Evolutionary conservation across 768 basidiomycete genomes (phyloP), one percentile per base, ranked within the genome.

Genomic region (Suillus subluteus): DNA sequence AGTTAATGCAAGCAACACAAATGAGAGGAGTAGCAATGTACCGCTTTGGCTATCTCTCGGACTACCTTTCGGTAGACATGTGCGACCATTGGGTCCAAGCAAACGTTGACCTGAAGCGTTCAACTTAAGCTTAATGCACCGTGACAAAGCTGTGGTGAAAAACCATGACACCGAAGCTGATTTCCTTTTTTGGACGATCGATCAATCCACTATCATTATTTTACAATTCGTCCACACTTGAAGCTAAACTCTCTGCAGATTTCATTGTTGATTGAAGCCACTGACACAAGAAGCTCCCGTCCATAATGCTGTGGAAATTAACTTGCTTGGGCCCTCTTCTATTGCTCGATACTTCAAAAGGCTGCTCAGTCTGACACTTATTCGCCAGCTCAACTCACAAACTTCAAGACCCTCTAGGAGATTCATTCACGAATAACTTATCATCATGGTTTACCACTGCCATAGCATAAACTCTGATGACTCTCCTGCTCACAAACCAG

Each of bases 41-140:
- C 74, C 69, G 70, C 72, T 72, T 65, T 78, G 30, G 73, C 70
- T 18, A 78, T 61, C 63, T 80, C 76, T 62, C 74, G 71, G n/a
- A 66, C 70, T 35, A 78, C 73, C 21, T 64, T 70, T 54, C 77
- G 77, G 68, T 78, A 79, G 61, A 73, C 63, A 58, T 65, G 68
- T 56, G 62, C 62, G 32, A 68, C 56, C 75, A 77, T 77, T 61
- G 59, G 6, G 18, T 43, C 18, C 26, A 61, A 43, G 59, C 26
- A 21, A 61, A 6, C 8, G 15, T 26, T 40, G 13, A n/a, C 55
- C 18, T 56, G 12, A n/a, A 37, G 46, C 55, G 35, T 38, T 58
- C 56, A 15, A 0, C 3, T 8, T 2, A 26, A 26, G 26, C 26
- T 26, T n/a, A 21, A 35, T 35, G 35, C 37, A 56, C n/a, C n/a